These are phyloP conservation scores for Hypoxylon sp. DNA, from an alignment of 2,329 filamentous ascomycete genomes.

Conservation along the genomic window DNA sequence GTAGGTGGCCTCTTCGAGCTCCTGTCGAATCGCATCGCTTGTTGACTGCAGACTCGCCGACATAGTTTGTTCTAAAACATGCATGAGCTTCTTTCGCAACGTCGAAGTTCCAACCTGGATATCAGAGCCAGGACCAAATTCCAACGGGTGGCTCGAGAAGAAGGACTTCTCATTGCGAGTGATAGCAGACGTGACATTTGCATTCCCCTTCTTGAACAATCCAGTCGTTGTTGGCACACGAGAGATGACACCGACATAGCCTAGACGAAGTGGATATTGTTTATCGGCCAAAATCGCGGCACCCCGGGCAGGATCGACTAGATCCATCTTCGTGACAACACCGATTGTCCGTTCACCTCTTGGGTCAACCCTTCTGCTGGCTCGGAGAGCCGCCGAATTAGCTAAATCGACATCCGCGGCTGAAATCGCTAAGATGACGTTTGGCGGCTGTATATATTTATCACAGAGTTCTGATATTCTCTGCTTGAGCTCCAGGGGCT, in stretches of 20 bases:
- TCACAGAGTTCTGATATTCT: conserved; percentile 97
- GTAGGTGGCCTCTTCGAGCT: conserved; percentile 96
- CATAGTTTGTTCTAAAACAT: conserved; percentile 97
- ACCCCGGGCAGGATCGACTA: conserved; percentile 88
- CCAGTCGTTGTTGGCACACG: conserved; percentile 79
- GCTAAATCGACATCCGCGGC: conserved; percentile 97
- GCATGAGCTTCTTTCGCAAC: conserved; percentile 95
- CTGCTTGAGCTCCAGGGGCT: conserved; percentile 91
- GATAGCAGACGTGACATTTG: conserved; percentile 85
- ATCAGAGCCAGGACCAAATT: conserved; percentile 82
- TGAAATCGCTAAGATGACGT: conserved; percentile 96
- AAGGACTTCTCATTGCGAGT: conserved; percentile 89
- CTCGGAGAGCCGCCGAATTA: conserved; percentile 92
- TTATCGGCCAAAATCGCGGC: conserved; percentile 84
- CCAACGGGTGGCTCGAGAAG: conserved; percentile 85
- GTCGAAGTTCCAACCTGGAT: conserved; percentile 87
- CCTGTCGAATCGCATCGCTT: conserved; percentile 91
- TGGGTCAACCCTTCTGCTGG: conserved; percentile 92
- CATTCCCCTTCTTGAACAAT: conserved; percentile 86
- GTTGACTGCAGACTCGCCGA: conserved; percentile 90
- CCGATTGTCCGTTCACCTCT: conserved; percentile 96
- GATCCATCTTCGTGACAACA: conserved; percentile 99
- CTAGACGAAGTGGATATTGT: conserved; percentile 94
- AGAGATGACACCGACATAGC: conserved; percentile 95
- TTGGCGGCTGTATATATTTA: conserved; percentile 96